Percentiles rank a stretch among this genome's conserved stretches.
These are phyloP conservation scores for Linanthus parryae DNA, from an alignment of 148 eudicot species.

Conservation along the genomic window DNA sequence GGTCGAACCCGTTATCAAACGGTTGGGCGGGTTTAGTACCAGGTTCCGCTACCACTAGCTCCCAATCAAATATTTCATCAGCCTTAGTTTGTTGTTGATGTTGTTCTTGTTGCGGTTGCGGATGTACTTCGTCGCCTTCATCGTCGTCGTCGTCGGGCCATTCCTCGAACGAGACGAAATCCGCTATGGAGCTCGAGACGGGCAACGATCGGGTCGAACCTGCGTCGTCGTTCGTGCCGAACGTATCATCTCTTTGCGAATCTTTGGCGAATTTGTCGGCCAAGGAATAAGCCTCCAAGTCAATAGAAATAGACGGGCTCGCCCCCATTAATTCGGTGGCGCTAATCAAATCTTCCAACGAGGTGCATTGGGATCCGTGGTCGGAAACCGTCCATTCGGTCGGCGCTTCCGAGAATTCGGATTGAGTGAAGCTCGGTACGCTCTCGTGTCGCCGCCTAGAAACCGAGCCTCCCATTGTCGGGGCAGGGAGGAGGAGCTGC, in stretches of 20 bases:
- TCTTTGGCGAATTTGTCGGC: slow-evolving; percentile 27
- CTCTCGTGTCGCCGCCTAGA: slow-evolving; percentile 8
- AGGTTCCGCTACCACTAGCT: slow-evolving; percentile 20
- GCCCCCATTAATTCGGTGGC: slow-evolving; percentile 27
- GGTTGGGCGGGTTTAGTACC: slow-evolving; percentile 6
- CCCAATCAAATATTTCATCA: slow-evolving; percentile 22
- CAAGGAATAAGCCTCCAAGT: slow-evolving; percentile 47
- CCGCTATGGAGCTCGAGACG: slow-evolving; percentile 16
- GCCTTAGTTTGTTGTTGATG: background rate
- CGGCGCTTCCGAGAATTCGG: slow-evolving; percentile 16
- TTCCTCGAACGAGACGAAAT: slow-evolving; percentile 43
- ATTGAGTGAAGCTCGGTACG: background rate
- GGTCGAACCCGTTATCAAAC: slow-evolving; percentile 3
- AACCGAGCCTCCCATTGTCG: slow-evolving; percentile 8
- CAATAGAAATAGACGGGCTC: slow-evolving; percentile 35
- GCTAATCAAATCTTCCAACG: slow-evolving; percentile 55
- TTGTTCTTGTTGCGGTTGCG: slow-evolving; percentile 1
- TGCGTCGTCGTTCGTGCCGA: slow-evolving; percentile 28
- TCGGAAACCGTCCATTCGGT: slow-evolving; percentile 17
- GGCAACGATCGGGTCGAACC: slow-evolving; percentile 47
- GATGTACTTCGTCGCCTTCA: no score
- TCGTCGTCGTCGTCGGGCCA: slow-evolving; percentile 15
- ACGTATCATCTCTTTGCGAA: slow-evolving; percentile 19
- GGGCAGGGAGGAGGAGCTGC: slow-evolving; percentile 17
- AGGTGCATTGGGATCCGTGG: slow-evolving; percentile 24